phyloP scores from a whole-genome alignment of 306 rosid species.

The Hippophae gyantsensis region DNA sequence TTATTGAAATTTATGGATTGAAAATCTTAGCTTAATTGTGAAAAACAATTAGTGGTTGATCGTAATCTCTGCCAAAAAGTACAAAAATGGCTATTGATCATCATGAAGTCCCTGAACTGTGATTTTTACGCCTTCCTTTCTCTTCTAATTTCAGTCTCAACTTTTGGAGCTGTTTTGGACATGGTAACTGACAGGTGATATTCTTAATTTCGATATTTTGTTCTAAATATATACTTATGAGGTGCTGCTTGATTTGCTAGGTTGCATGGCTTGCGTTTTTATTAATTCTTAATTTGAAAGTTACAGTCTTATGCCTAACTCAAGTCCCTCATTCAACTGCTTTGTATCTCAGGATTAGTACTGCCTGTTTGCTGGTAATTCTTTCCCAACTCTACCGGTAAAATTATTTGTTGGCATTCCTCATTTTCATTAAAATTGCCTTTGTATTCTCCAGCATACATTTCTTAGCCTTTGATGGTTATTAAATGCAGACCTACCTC shows the following conservation, averaged over 20 bases:
- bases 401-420: constrained; percentile 16
- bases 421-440: constrained; percentile 10
- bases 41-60: neutral
- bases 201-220: constrained; percentile 4
- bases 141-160: constrained; percentile 63
- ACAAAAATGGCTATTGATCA: neutral
- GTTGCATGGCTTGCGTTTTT: neutral
- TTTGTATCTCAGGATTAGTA: constrained; percentile 73
- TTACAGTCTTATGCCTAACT: constrained; percentile 7
- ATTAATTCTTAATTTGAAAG: neutral
- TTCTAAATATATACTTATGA: neutral
- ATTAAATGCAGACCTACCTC: constrained; percentile 73
- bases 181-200: constrained; percentile 92
- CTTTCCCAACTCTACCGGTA: constrained; percentile 89
- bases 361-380: constrained; percentile 84
- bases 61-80: no score
- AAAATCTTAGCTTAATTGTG: no score
- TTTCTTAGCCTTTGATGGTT: constrained; percentile 29
- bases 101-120: constrained; percentile 7
- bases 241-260: neutral
- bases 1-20: no score
- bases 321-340: constrained; percentile 25
- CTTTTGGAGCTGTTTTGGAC: constrained; percentile 98
- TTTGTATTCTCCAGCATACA: constrained; percentile 8
- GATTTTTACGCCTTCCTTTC: constrained; percentile 6